These are phyloP conservation scores for Penicillium odoratum DNA, from an alignment of 495 filamentous ascomycete genomes.

Conservation along the genomic window DNA sequence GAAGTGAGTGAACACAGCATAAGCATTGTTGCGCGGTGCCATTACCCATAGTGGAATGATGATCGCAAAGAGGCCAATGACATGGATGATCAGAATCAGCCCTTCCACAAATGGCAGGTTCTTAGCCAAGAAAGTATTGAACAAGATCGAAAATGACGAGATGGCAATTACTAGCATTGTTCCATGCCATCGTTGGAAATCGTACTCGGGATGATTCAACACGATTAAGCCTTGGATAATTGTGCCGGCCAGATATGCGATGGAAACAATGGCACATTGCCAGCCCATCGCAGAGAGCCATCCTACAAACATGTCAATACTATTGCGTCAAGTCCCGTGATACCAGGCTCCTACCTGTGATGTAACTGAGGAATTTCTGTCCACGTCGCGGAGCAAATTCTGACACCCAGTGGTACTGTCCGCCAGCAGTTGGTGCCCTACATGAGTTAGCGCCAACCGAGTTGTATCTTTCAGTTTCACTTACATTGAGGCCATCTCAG, in stretches of 20 bases:
- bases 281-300: conserved; percentile 42
- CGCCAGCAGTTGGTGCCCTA: conserved; percentile 54
- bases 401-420: conserved; percentile 59
- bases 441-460: conserved; percentile 20
- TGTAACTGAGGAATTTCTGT: conserved; percentile 60
- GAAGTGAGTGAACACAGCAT: conserved; percentile 58
- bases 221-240: conserved; percentile 54
- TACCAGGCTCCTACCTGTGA: conserved; percentile 43
- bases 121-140: conserved; percentile 58
- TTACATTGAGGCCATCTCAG: conserved; percentile 60
- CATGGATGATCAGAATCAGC: conserved; percentile 59
- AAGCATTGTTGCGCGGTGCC: conserved; percentile 49
- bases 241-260: conserved; percentile 56
- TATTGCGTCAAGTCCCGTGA: conserved; percentile 30
- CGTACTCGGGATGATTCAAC: conserved; percentile 38
- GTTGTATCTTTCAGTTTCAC: background rate
- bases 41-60: conserved; percentile 46
- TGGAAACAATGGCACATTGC: conserved; percentile 61
- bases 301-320: conserved; percentile 52
- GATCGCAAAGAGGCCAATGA: conserved; percentile 52
- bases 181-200: conserved; percentile 56
- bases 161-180: conserved; percentile 54
- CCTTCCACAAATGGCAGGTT: conserved; percentile 61
- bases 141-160: conserved; percentile 38
- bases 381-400: conserved; percentile 50